A percentile compares a stretch with the other conserved stretches of the same genome.
Evolutionary conservation across 2,329 filamentous ascomycete species (phyloP).

Genomic region (Diaporthe eres): DNA sequence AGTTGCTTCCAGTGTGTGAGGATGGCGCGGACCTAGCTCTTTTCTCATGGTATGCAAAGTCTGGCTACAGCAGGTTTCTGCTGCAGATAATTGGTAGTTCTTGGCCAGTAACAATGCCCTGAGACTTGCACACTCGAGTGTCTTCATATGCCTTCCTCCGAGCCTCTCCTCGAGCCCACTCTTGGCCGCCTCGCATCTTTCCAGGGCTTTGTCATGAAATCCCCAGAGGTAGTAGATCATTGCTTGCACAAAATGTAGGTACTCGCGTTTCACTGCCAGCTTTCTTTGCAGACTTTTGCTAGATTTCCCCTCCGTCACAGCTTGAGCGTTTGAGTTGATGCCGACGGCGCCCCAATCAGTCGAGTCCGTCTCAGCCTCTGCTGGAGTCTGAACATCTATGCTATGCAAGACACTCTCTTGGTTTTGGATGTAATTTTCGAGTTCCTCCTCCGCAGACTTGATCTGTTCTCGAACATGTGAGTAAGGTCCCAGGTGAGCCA

Average conservation of each 20-base stretch:
- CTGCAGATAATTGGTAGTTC: neutral
- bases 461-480: neutral
- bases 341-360: no score
- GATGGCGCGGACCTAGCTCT: neutral
- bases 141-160: neutral
- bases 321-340: neutral
- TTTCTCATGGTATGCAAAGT: neutral
- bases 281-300: neutral
- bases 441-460: neutral
- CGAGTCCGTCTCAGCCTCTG: neutral
- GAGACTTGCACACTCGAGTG: slow-evolving; percentile 1
- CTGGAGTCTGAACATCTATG: neutral
- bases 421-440: neutral
- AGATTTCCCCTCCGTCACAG: neutral
- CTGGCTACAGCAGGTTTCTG: neutral
- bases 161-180: neutral
- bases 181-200: neutral
- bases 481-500: neutral
- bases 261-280: neutral
- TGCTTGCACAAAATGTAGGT: neutral
- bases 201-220: neutral
- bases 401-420: neutral
- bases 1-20: slow-evolving; percentile 1
- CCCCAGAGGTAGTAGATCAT: neutral
- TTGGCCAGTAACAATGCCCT: slow-evolving; percentile 1